Evolutionary conservation across 75 land plant species (phyloP).

Genomic region (Pseudotsuga menziesii): DNA sequence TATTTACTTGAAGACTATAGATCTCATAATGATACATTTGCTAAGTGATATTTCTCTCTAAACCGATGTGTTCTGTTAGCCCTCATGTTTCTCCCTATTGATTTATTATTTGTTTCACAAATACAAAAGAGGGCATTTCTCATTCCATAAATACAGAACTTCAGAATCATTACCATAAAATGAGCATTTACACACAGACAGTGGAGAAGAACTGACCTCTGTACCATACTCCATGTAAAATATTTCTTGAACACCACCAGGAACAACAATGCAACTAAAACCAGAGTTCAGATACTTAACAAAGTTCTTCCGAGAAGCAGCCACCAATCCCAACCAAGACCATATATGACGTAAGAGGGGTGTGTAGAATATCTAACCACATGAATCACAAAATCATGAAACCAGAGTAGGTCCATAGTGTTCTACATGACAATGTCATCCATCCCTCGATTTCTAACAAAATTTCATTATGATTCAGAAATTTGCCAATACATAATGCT

Average conservation of each 20-base stretch:
- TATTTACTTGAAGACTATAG: neutral
- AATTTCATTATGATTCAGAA: neutral
- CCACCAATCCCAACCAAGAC: slow-evolving; percentile 92
- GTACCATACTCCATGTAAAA: slow-evolving; percentile 59
- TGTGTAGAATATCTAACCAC: slow-evolving; percentile 75
- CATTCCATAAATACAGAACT: neutral
- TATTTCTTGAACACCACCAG: slow-evolving; percentile 93
- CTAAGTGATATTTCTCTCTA: neutral
- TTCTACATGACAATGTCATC: neutral
- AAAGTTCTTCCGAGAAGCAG: slow-evolving; percentile 76
- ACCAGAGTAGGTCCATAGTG: neutral
- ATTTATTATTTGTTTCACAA: neutral
- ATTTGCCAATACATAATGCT: neutral
- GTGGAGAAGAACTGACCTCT: slow-evolving; percentile 53
- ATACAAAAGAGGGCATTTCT: neutral
- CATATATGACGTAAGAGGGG: slow-evolving; percentile 90
- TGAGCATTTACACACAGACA: neutral
- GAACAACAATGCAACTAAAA: slow-evolving; percentile 74
- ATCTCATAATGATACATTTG: neutral
- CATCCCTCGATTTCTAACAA: neutral
- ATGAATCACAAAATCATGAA: neutral
- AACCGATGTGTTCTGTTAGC: neutral
- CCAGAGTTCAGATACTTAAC: slow-evolving; percentile 54
- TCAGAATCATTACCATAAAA: neutral
- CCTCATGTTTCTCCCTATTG: neutral